These are phyloP conservation scores for Microsporum audouinii DNA, from an alignment of 2,329 filamentous ascomycete species.

Conservation along the genomic window DNA sequence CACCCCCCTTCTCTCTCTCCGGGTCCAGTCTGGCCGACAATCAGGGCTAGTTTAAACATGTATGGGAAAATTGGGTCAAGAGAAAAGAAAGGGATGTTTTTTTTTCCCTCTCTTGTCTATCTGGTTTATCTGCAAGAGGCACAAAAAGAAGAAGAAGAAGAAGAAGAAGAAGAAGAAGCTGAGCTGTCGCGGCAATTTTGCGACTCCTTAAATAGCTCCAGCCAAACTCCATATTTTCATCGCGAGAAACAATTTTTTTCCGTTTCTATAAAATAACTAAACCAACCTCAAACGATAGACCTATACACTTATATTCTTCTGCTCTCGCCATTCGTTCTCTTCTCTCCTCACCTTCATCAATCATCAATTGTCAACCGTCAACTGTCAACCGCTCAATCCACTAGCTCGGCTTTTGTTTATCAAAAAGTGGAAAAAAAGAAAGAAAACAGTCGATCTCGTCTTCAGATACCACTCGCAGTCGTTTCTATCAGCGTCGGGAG, in stretches of 20 bases:
- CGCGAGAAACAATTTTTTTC: not conserved
- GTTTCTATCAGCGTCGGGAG: not conserved
- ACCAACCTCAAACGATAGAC: not conserved
- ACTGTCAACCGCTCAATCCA: too few species aligned
- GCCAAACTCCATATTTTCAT: constrained; percentile 1
- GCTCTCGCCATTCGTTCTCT: not conserved
- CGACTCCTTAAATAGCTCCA: not conserved
- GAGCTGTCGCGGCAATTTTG: not conserved
- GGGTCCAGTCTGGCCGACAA: not conserved
- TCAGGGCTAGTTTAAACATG: not conserved
- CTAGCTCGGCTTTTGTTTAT: too few species aligned
- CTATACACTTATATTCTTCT: not conserved
- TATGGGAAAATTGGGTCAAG: not conserved
- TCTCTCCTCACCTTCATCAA: too few species aligned
- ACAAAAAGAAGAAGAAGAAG: too few species aligned
- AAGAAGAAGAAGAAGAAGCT: not conserved
- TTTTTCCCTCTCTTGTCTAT: too few species aligned
- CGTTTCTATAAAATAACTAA: not conserved
- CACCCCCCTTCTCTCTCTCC: not conserved
- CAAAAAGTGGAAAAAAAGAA: too few species aligned
- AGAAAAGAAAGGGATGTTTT: not conserved
- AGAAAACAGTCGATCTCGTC: too few species aligned
- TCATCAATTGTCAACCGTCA: too few species aligned
- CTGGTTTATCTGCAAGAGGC: too few species aligned
- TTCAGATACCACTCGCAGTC: not conserved